Evolutionary conservation across 495 filamentous ascomycete species (phyloP), one percentile per base, ranked within the genome.

Genomic region (Halenospora varia): DNA sequence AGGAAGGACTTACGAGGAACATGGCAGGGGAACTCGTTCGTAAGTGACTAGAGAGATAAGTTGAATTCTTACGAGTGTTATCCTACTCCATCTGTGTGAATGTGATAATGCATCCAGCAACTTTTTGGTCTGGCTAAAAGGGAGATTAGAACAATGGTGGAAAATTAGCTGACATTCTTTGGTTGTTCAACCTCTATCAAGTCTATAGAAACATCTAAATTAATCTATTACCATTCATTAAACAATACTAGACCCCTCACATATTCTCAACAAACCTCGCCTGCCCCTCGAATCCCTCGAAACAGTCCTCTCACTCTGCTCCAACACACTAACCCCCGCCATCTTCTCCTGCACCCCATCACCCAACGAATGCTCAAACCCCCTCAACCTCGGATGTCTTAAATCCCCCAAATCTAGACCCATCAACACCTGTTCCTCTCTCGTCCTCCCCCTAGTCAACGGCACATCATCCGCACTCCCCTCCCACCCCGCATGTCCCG

Each of bases 401-500:
- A 47, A 6, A 45, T 53, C 40, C n/a, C 39, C 9, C 2, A 53
- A 18, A 35, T 58, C 40, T n/a, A 59, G 10, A 2, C 20, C 24
- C 10, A 1, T 25, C 24, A 59, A 18, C 22, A 13, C 8, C 40
- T 59, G 48, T 19, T n/a, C 18, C 6, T 25, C 56, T 10, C 49
- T 52, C 17, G 9, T 35, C 10, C 23, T 8, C 6, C 25, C 51
- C 4, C 17, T 11, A 13, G 55, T 47, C 25, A 58, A 3, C 13
- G 60, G 53, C 8, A 58, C 49, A 50, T 23, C 25, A 48, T 53
- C 50, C 40, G 54, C n/a, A 29, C 35, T 44, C 0, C 39, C 52
- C 18, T 52, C 19, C 62, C 62, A 61, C 13, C 47, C 29, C 4
- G 18, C 42, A 50, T 57, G 18, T 44, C 62, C 57, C 2, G 40